phyloP scores from a whole-genome alignment of 2,329 filamentous ascomycete genomes.

The Aspergillus calidoustus region DNA sequence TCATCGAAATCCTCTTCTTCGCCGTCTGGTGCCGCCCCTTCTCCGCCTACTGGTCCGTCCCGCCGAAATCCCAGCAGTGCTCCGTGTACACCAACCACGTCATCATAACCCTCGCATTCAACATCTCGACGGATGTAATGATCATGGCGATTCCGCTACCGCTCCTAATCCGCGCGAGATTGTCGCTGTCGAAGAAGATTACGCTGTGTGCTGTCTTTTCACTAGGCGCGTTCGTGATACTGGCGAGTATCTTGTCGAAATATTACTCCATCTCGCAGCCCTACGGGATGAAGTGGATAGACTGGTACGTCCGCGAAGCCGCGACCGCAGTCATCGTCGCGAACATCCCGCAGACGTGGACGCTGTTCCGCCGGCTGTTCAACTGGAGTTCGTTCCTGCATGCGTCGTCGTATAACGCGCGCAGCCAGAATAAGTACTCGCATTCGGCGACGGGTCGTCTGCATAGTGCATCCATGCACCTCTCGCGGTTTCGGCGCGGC shows the following conservation, averaged over 20 bases:
- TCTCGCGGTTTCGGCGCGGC: conserved; percentile 19
- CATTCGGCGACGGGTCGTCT: not conserved
- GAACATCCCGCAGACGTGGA: conserved; percentile 65
- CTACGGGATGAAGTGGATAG: conserved; percentile 61
- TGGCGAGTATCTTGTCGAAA: conserved; percentile 64
- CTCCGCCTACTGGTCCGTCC: conserved; percentile 58
- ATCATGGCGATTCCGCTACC: conserved; percentile 54
- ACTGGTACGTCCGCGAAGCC: conserved; percentile 65
- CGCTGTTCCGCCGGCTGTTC: conserved; percentile 57
- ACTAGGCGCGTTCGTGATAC: conserved; percentile 60
- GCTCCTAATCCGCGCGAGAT: conserved; percentile 47
- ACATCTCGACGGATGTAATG: conserved; percentile 53
- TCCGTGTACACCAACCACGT: conserved; percentile 54
- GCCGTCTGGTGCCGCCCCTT: conserved; percentile 61
- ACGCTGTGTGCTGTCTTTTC: conserved; percentile 61
- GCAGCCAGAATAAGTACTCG: conserved; percentile 16
- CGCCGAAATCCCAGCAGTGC: conserved; percentile 49
- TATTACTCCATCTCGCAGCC: conserved; percentile 64
- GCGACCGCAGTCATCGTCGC: conserved; percentile 63
- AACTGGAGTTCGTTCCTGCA: conserved; percentile 36
- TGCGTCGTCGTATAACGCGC: conserved; percentile 21
- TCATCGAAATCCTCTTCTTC: conserved; percentile 57
- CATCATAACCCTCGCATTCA: conserved; percentile 54
- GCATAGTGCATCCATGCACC: conserved; percentile 19
- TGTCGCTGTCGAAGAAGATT: conserved; percentile 54